A percentile compares a stretch with the other conserved stretches of the same genome.
These are phyloP conservation scores for Kodamaea alishanica DNA, from an alignment of 1,139 yeast genomes.

Conservation along the genomic window DNA sequence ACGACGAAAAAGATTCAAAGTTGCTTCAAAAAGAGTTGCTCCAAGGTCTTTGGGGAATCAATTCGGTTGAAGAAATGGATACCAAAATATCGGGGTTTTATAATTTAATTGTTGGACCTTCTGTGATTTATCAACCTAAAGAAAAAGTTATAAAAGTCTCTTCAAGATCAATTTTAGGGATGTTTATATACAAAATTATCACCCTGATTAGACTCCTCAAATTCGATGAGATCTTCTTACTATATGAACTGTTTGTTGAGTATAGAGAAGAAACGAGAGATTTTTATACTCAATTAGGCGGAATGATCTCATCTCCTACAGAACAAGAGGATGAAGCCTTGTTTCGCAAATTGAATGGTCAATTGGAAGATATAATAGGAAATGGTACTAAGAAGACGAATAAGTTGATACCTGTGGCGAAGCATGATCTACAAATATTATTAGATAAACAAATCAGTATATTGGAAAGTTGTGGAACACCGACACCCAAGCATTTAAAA, in stretches of 20 bases:
- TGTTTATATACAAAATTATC: conserved; percentile 35
- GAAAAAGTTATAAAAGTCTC: conserved; percentile 17
- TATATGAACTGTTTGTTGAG: conserved; percentile 54
- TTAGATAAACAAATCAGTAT: conserved; percentile 56
- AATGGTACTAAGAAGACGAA: conserved; percentile 9
- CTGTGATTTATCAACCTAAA: conserved; percentile 7
- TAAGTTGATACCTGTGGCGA: conserved; percentile 39
- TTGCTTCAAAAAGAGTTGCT: conserved; percentile 13
- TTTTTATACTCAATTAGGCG: conserved; percentile 9
- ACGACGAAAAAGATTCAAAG: conserved; percentile 4
- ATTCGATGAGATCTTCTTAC: conserved; percentile 52
- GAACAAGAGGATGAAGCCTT: conserved; percentile 15
- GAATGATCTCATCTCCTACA: neutral
- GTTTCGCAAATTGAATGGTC: conserved; percentile 18
- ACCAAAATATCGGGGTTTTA: conserved; percentile 13
- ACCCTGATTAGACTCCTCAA: conserved; percentile 51
- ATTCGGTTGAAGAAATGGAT: conserved; percentile 37
- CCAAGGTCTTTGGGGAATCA: conserved; percentile 28
- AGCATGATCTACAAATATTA: conserved; percentile 49
- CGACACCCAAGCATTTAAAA: conserved; percentile 46
- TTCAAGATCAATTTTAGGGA: conserved; percentile 37
- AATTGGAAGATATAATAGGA: conserved; percentile 21
- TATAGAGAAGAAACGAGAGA: conserved; percentile 42
- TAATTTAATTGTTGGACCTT: conserved; percentile 9
- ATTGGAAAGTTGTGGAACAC: conserved; percentile 52